Percentiles rank a stretch among this genome's conserved stretches.
phyloP scores from a whole-genome alignment of 2,329 filamentous ascomycete genomes.

The Cordyceps cicadae region DNA sequence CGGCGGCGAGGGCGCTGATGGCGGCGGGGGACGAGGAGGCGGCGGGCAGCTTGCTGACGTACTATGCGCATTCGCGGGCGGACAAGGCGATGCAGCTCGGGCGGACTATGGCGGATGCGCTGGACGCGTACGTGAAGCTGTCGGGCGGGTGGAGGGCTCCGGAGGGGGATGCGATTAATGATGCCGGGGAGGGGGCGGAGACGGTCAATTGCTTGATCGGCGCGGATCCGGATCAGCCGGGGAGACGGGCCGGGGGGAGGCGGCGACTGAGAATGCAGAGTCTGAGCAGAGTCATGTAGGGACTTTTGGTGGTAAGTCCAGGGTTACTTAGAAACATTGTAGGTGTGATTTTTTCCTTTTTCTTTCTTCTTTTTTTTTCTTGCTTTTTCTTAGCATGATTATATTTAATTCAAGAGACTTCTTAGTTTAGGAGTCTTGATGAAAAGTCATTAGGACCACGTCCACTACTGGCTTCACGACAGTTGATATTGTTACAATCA shows the following conservation, averaged over 20 bases:
- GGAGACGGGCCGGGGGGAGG: not conserved
- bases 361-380: too few relatives aligned
- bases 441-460: too few relatives aligned
- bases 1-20: conserved; percentile 16
- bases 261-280: not conserved
- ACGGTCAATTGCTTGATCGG: conserved; percentile 29
- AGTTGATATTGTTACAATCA: too few relatives aligned
- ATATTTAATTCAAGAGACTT: too few relatives aligned
- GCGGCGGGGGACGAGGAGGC: conserved; percentile 14
- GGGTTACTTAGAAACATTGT: too few relatives aligned
- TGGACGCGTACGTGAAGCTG: conserved; percentile 21
- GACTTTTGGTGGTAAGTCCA: too few relatives aligned
- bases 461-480: too few relatives aligned
- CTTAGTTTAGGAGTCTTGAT: too few relatives aligned
- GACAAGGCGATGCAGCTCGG: conserved; percentile 18
- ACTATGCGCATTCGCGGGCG: conserved; percentile 19
- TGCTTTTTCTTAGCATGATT: too few relatives aligned
- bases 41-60: conserved; percentile 17
- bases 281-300: not conserved
- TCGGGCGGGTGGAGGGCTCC: conserved; percentile 18
- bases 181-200: conserved; percentile 23
- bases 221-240: conserved; percentile 20
- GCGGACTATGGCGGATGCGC: conserved; percentile 14
- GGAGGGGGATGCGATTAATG: conserved; percentile 24
- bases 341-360: too few relatives aligned